These are phyloP conservation scores for Bolboschoenoplectus hybrid DNA, from an alignment of 202 grass and related monocot species.

Conservation along the genomic window DNA sequence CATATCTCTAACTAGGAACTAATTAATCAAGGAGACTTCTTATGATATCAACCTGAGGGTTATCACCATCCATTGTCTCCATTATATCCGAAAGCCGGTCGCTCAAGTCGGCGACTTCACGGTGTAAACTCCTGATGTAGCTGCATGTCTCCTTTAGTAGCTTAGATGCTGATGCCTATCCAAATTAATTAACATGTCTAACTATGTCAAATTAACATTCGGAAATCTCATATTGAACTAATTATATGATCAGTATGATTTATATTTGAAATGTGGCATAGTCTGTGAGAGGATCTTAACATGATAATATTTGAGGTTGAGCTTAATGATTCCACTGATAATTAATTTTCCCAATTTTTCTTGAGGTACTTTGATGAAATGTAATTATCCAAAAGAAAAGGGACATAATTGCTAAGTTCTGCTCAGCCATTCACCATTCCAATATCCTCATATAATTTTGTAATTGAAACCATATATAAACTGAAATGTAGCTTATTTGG, in stretches of 20 bases:
- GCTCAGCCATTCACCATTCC: not conserved
- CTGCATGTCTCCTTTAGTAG: slow-evolving; percentile 51
- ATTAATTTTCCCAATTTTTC: not conserved
- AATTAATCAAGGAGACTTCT: slow-evolving; percentile 44
- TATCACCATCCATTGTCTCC: slow-evolving; percentile 44
- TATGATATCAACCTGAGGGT: slow-evolving; percentile 48
- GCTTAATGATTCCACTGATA: not conserved
- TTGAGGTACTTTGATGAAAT: not conserved
- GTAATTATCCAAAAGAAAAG: not conserved
- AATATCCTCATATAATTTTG: not conserved
- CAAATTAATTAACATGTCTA: slow-evolving; percentile 31
- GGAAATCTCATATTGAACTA: not conserved
- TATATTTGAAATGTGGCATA: not conserved
- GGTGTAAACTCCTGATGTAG: slow-evolving; percentile 52
- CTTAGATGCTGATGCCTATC: slow-evolving; percentile 43
- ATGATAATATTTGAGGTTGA: not conserved
- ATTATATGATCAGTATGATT: not conserved
- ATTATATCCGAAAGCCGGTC: slow-evolving; percentile 45
- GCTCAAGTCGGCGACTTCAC: slow-evolving; percentile 43
- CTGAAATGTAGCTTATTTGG: not conserved
- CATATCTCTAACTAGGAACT: slow-evolving; percentile 14
- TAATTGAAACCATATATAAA: not conserved
- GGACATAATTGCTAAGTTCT: not conserved
- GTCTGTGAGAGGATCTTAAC: not conserved
- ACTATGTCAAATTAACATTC: not conserved